Evolutionary conservation across 1,284 basidiomycete species (phyloP).

Genomic region (Papiliotrema flavescens): DNA sequence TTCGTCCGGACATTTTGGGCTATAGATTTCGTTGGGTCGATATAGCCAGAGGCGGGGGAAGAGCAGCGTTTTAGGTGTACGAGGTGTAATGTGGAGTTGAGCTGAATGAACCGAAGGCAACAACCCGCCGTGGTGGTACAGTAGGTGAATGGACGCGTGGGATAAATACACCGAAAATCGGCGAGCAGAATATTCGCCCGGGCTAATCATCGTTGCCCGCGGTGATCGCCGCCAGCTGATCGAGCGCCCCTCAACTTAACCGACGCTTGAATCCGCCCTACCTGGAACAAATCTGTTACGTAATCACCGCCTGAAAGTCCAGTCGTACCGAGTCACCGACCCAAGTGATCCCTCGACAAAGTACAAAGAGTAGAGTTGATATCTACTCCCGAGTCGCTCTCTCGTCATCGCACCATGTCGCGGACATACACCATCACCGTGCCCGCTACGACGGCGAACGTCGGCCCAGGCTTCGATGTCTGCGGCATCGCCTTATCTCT

Average conservation of each 20-base stretch:
- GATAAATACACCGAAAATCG: neutral
- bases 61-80: neutral
- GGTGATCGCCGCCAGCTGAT: too few relatives aligned
- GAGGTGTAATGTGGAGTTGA: neutral
- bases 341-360: too few relatives aligned
- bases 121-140: too few relatives aligned
- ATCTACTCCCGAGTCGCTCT: too few relatives aligned
- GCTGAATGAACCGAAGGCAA: too few relatives aligned
- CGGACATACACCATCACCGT: conserved; percentile 64
- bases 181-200: neutral
- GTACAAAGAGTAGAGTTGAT: too few relatives aligned
- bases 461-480: conserved; percentile 98
- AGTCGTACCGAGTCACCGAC: too few relatives aligned
- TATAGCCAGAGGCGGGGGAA: conserved; percentile 15
- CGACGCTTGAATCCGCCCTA: too few relatives aligned
- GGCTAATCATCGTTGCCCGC: neutral
- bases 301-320: too few relatives aligned
- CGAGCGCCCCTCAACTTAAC: too few relatives aligned
- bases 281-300: too few relatives aligned
- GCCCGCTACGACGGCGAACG: conserved; percentile 96
- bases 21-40: neutral
- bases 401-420: conserved; percentile 14
- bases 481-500: conserved; percentile 94
- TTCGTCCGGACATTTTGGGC: conserved; percentile 77
- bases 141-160: neutral